phyloP scores from a whole-genome alignment of 768 basidiomycete species.

The Xerocomellus chrysenteron region DNA sequence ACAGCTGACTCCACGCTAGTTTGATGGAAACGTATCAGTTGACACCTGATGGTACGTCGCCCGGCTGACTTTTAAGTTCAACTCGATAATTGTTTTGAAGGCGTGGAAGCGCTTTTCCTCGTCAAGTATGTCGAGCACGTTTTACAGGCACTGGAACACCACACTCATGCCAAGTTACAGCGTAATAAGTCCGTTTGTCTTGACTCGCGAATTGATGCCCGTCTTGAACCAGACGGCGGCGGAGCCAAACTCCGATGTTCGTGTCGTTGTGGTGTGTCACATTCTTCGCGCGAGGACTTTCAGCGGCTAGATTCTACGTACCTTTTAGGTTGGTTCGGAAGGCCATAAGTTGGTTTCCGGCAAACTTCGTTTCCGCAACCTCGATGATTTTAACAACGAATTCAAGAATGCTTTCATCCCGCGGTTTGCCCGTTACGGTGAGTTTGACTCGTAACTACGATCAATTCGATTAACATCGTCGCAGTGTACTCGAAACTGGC shows the following conservation, averaged over 20 bases:
- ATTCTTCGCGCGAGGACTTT: background rate
- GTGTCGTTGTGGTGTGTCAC: conserved; percentile 54
- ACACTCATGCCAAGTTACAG: conserved; percentile 19
- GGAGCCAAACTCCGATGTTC: conserved; percentile 52
- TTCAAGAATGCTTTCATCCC: conserved; percentile 25
- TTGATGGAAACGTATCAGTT: conserved; percentile 19
- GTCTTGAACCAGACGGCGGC: conserved; percentile 49
- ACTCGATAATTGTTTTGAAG: conserved; percentile 20
- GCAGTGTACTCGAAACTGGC: conserved; percentile 54
- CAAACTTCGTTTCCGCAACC: conserved; percentile 26
- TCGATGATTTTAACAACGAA: conserved; percentile 38
- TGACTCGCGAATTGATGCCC: conserved; percentile 55
- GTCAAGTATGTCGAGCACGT: conserved; percentile 39
- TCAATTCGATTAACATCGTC: background rate
- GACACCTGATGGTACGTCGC: conserved; percentile 28
- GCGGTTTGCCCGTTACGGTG: conserved; percentile 35
- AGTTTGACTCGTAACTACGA: background rate
- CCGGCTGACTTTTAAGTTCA: background rate
- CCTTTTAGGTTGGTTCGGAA: conserved; percentile 34
- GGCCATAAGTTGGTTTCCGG: conserved; percentile 24
- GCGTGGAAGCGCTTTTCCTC: conserved; percentile 39
- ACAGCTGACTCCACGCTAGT: conserved; percentile 16
- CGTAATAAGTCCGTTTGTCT: conserved; percentile 54
- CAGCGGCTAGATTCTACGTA: background rate
- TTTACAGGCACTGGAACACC: background rate